These are phyloP conservation scores for Heterobasidion occidentale DNA, from an alignment of 1,284 basidiomycete genomes.

Conservation along the genomic window DNA sequence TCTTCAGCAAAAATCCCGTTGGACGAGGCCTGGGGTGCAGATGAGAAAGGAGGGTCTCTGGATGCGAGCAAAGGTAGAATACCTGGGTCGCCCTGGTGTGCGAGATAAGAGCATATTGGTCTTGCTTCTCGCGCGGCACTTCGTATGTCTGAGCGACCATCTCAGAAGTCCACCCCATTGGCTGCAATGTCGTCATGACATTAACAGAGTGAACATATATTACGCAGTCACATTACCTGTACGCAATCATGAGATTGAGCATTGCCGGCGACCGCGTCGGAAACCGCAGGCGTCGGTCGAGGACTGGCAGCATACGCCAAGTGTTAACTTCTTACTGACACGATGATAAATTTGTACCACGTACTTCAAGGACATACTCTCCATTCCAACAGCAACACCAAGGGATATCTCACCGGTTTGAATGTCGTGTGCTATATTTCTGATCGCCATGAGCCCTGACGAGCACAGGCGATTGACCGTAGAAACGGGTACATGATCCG, in stretches of 20 bases:
- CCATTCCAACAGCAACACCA: constrained; percentile 75
- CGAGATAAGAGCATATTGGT: constrained; percentile 75
- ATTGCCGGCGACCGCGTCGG: constrained; percentile 44
- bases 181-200: constrained; percentile 33
- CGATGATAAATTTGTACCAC: constrained; percentile 13
- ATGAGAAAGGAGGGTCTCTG: not conserved
- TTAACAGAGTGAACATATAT: too few relatives aligned
- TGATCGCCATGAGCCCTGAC: constrained; percentile 81
- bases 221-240: constrained; percentile 41
- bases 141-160: constrained; percentile 75
- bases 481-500: constrained; percentile 55
- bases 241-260: constrained; percentile 66
- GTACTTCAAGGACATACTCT: constrained; percentile 81
- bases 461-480: constrained; percentile 82
- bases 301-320: constrained; percentile 34
- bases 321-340: not conserved
- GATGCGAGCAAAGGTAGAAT: constrained; percentile 2
- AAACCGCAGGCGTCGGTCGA: constrained; percentile 69
- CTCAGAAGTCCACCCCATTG: constrained; percentile 92
- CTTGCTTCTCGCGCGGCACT: constrained; percentile 70
- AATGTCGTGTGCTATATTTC: constrained; percentile 74
- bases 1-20: constrained; percentile 70
- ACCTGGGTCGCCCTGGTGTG: constrained; percentile 72
- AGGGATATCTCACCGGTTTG: constrained; percentile 60
- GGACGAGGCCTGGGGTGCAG: constrained; percentile 41